Base-by-base conservation (phyloP, 2,329 filamentous ascomycete species). In the Phaeosphaeriaceae sp. region DNA sequence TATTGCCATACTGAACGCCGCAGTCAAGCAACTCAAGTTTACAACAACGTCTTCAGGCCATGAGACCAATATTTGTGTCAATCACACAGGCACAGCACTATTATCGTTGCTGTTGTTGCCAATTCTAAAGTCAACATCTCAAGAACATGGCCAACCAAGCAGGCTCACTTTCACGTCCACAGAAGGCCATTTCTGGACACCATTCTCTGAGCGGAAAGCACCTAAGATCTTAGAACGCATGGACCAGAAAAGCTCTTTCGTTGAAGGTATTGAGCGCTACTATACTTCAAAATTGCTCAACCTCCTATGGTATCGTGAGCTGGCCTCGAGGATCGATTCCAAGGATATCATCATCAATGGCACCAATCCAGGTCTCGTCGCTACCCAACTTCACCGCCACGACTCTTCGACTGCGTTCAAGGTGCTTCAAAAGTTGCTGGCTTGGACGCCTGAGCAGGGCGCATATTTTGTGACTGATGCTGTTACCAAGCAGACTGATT, bases 131-230 rank as follows among this genome's bases (percentile, higher is more conserved):
- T 63, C 58, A 6, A 73, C 72, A 36, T 70, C 74, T 15, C 60
- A 65, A 4, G 41, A 42, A 3, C 50, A 46, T 28, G 60, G 49
- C 4, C 58, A 63, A 1, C 66, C 72, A 2, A 66, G 75, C 0
- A 74, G 79, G 53, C 63, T 82, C 7, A 75, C 73, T 0, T 72
- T 81, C 28, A 70, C 79, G 3, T 77, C 77, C 2, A 79, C 76
- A 54, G 70, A 76, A 32, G 51, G 43, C 3, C 55, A 60, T 35
- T 56, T 56, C 35, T 62, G 59, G 59, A 56, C 53, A 12, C 52
- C 52, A 0, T 64, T 64, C 46, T 42, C 52, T 2, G 58, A 64
- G 46, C 48, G 41, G 15, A 44, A 6, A 7, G 51, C 58, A 2
- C n/a, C 28, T 2, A 44, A 50, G 11, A 57, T 64, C 30, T 42